phyloP scores from a whole-genome alignment of 768 basidiomycete species.

The Tricholomella constricta region DNA sequence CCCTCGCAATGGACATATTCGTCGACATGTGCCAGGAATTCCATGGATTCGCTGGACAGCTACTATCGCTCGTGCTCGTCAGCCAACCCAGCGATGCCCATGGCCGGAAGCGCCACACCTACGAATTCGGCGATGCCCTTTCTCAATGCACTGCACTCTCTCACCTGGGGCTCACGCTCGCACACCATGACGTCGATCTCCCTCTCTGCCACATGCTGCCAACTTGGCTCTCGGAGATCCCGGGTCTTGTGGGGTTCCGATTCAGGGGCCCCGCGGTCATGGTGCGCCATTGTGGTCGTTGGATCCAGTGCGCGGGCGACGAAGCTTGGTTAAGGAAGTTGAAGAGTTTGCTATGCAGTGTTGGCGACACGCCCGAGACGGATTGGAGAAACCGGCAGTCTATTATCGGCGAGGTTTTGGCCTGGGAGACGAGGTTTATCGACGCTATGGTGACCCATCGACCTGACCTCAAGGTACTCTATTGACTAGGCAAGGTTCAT shows the following conservation, averaged over 20 bases:
- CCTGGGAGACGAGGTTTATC: background rate
- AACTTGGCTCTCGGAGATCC: background rate
- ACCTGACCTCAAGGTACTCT: no score
- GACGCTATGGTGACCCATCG: no score
- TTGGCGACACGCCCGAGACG: background rate
- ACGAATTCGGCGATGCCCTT: background rate
- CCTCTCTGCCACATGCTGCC: background rate
- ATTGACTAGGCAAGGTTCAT: no score
- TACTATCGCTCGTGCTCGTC: background rate
- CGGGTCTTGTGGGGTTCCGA: background rate
- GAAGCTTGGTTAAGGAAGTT: background rate
- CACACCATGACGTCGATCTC: background rate
- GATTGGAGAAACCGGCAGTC: background rate
- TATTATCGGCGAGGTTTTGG: background rate
- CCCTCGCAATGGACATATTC: background rate
- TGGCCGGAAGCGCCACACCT: background rate
- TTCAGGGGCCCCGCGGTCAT: background rate
- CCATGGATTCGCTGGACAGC: background rate
- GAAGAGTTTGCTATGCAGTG: background rate
- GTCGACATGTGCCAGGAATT: background rate
- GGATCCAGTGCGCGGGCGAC: background rate
- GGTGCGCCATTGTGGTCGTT: background rate
- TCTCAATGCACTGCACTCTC: background rate
- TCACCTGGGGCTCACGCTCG: background rate
- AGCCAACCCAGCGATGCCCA: background rate